Conservation (phyloP, 116 monocot genomes). For the Iris pallida region DNA sequence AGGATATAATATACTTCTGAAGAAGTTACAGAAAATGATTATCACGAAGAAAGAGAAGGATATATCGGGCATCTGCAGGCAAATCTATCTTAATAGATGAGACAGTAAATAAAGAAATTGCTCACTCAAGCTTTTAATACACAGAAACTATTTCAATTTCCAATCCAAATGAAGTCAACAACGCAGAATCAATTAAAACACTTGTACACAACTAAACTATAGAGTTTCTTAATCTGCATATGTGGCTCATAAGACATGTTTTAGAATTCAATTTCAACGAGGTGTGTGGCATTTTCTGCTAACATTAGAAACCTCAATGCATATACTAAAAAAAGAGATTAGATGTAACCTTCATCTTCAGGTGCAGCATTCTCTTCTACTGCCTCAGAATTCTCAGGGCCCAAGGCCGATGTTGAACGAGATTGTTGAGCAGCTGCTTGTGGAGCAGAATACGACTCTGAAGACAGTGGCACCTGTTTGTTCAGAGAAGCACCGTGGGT, state of each 20-base stretch:
- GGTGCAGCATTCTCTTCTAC: slow-evolving; percentile 29
- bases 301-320: neutral
- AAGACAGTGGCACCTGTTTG: slow-evolving; percentile 22
- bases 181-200: neutral
- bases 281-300: neutral
- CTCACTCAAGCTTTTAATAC: neutral
- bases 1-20: neutral
- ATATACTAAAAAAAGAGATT: neutral
- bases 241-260: neutral
- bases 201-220: neutral
- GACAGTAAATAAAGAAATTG: neutral
- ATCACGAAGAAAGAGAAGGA: neutral
- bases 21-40: neutral
- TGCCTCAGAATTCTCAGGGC: slow-evolving; percentile 40
- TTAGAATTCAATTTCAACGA: neutral
- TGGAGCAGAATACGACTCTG: slow-evolving; percentile 34
- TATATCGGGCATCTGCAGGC: too few relatives aligned
- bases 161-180: neutral
- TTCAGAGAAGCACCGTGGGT: slow-evolving; percentile 23
- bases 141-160: neutral
- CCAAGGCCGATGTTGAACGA: slow-evolving; percentile 8
- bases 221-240: neutral
- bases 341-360: slow-evolving; percentile 72
- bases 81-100: neutral
- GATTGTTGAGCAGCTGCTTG: slow-evolving; percentile 24